Evolutionary conservation across 2,329 filamentous ascomycete genomes (phyloP).

Genomic region (Colletotrichum brevisporum): DNA sequence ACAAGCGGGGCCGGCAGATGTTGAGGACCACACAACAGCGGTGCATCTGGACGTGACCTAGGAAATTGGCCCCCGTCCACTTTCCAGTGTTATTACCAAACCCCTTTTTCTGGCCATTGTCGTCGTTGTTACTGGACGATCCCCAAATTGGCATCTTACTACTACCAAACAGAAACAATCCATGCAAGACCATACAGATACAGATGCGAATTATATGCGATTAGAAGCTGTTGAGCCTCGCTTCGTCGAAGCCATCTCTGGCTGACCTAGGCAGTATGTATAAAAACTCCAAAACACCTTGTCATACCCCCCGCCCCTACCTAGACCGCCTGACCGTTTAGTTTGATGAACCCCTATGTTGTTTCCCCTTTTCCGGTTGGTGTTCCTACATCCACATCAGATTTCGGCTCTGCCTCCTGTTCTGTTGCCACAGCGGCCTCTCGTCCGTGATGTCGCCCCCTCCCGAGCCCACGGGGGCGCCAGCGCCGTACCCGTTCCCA

Average conservation of each 20-base stretch:
- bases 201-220: not conserved
- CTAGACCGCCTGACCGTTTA: not conserved
- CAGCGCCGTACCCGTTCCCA: constrained; percentile 26
- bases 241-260: not conserved
- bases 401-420: constrained; percentile 62
- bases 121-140: too few relatives aligned
- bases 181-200: not conserved
- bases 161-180: too few relatives aligned
- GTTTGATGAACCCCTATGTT: not conserved
- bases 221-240: not conserved
- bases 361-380: not conserved
- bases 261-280: not conserved
- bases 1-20: not conserved
- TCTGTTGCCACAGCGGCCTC: constrained; percentile 69
- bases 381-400: constrained; percentile 59
- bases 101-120: too few relatives aligned
- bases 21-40: too few relatives aligned
- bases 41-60: too few relatives aligned
- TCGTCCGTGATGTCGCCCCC: constrained; percentile 44
- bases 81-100: too few relatives aligned
- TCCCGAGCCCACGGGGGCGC: constrained; percentile 16
- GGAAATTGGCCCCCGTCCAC: too few relatives aligned
- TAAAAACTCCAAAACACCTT: constrained; percentile 21
- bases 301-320: not conserved
- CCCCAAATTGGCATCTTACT: too few relatives aligned